Conservation (phyloP, 2,329 filamentous ascomycete species). For the Diatrype stigma region DNA sequence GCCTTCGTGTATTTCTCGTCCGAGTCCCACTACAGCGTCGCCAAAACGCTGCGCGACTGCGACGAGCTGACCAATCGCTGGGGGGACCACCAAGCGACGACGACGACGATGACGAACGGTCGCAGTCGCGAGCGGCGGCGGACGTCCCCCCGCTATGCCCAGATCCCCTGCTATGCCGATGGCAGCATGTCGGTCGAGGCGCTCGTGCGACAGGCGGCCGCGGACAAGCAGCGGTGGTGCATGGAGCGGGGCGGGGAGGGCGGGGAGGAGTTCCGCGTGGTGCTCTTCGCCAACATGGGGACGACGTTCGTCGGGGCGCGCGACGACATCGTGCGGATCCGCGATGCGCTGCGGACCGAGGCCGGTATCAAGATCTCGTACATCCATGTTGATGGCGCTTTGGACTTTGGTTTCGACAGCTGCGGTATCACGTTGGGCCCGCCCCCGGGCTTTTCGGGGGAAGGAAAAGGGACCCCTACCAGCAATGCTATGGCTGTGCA, state of each 20-base stretch:
- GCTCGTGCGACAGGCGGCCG: conserved; percentile 1
- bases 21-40: conserved; percentile 10
- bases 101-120: not conserved
- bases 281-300: conserved; percentile 7
- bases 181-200: conserved; percentile 5
- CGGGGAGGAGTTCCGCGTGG: conserved; percentile 3
- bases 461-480: not conserved
- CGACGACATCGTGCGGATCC: conserved; percentile 2
- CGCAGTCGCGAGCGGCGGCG: not conserved
- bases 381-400: conserved; percentile 7
- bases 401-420: conserved; percentile 5
- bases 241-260: not conserved
- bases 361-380: conserved; percentile 6
- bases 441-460: not conserved
- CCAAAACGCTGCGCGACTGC: conserved; percentile 8
- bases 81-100: no score
- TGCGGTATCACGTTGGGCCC: conserved; percentile 6
- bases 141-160: conserved; percentile 1
- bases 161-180: not conserved
- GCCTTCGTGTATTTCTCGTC: conserved; percentile 8
- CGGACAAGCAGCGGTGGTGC: conserved; percentile 1
- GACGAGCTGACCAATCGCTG: conserved; percentile 7
- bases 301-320: conserved; percentile 7
- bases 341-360: not conserved
- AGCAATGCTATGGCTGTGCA: conserved; percentile 5